Conservation (phyloP, 805 yeast species). For the Jamesozyma gamospora region DNA sequence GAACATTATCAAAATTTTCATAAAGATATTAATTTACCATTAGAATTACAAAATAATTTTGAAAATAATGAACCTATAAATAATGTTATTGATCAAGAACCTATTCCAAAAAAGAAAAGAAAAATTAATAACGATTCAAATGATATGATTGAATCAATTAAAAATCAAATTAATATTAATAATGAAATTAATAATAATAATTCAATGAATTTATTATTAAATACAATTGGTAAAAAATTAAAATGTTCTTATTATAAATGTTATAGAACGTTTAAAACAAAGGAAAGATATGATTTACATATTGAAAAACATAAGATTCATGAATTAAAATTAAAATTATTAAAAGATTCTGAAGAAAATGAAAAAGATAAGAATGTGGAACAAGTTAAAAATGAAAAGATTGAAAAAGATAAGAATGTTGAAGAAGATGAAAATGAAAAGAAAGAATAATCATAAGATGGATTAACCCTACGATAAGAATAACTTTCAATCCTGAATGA, state of each 20-base stretch:
- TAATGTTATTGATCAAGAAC: neutral
- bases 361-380: no score
- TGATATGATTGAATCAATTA: conserved; percentile 5
- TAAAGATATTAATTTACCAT: conserved; percentile 8
- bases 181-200: conserved; percentile 8
- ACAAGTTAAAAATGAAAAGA: no score
- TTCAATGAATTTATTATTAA: conserved; percentile 25
- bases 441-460: no score
- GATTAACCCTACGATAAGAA: no score
- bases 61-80: neutral
- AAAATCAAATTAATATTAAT: conserved; percentile 18
- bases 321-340: conserved; percentile 22
- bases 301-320: conserved; percentile 29
- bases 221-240: conserved; percentile 29
- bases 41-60: conserved; percentile 4
- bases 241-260: conserved; percentile 46
- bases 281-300: conserved; percentile 26
- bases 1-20: conserved; percentile 49
- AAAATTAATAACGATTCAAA: conserved; percentile 8
- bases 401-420: no score
- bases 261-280: conserved; percentile 40
- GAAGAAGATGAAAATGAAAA: no score
- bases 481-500: no score
- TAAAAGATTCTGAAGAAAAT: conserved; percentile 1
- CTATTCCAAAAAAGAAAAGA: neutral